These are phyloP conservation scores for Claviceps africana DNA, from an alignment of 2,329 filamentous ascomycete genomes.

Conservation along the genomic window DNA sequence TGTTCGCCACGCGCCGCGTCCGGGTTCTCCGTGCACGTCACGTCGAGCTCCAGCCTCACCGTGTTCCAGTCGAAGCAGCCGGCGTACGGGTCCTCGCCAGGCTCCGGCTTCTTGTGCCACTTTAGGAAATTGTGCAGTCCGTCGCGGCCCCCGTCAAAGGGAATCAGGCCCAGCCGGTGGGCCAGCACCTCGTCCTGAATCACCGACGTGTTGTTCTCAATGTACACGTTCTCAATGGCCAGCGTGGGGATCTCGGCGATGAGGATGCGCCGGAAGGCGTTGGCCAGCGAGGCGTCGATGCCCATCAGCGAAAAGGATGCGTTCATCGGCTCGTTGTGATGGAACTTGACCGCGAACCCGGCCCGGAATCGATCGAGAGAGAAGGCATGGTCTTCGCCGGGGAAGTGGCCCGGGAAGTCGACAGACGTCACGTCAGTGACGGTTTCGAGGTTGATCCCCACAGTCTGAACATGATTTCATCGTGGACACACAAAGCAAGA, in stretches of 20 bases:
- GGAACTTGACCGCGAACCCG: slow-evolving; percentile 63
- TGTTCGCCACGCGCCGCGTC: slow-evolving; percentile 57
- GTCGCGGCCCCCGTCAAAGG: slow-evolving; percentile 64
- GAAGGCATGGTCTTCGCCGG: slow-evolving; percentile 77
- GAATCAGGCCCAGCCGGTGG: slow-evolving; percentile 78
- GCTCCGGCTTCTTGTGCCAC: slow-evolving; percentile 60
- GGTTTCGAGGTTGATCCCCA: slow-evolving; percentile 79
- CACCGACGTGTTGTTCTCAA: slow-evolving; percentile 93
- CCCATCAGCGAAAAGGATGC: slow-evolving; percentile 84
- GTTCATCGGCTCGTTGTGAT: slow-evolving; percentile 65
- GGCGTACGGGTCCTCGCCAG: slow-evolving; percentile 47
- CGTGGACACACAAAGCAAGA: not conserved
- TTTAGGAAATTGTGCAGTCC: slow-evolving; percentile 66
- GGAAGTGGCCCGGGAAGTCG: slow-evolving; percentile 84
- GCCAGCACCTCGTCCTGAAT: slow-evolving; percentile 96
- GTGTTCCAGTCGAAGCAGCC: slow-evolving; percentile 72
- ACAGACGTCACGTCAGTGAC: slow-evolving; percentile 79
- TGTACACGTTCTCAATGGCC: slow-evolving; percentile 85
- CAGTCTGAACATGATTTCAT: slow-evolving; percentile 40
- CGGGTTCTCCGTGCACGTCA: slow-evolving; percentile 67
- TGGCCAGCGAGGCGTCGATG: slow-evolving; percentile 83
- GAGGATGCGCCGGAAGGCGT: slow-evolving; percentile 92
- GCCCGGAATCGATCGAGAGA: slow-evolving; percentile 57
- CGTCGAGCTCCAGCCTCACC: slow-evolving; percentile 59
- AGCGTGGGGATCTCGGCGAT: slow-evolving; percentile 89